A percentile compares a stretch with the other conserved stretches of the same genome.
Conservation (phyloP, 495 filamentous ascomycete genomes). For the Daldinia loculata region DNA sequence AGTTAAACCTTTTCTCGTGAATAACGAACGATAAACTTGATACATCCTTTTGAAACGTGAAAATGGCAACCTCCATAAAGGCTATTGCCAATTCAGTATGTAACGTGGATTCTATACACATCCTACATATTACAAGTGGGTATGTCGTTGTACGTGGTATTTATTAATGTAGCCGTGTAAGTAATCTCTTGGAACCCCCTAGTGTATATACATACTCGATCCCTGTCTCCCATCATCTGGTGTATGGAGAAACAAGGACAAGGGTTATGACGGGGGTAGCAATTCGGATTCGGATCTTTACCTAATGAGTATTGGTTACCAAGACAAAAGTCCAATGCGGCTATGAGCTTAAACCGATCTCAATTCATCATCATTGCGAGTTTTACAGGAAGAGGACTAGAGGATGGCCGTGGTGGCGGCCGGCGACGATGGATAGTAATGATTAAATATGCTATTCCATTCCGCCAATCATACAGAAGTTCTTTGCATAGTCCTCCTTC, state of each 20-base stretch:
- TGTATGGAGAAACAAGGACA: constrained; percentile 1
- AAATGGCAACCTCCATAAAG: background rate
- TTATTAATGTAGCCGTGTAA: background rate
- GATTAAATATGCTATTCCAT: background rate
- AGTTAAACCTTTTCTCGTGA: background rate
- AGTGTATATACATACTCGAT: background rate
- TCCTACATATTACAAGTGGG: background rate
- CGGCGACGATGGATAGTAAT: background rate
- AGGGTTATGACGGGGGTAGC: constrained; percentile 7
- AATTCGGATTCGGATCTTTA: constrained; percentile 1
- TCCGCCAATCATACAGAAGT: background rate
- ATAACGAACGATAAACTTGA: background rate
- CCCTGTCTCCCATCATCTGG: constrained; percentile 3
- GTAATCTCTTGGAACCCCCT: background rate
- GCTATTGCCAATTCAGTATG: background rate
- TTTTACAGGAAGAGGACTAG: background rate
- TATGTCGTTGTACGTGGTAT: background rate
- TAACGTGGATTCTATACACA: background rate
- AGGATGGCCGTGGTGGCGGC: background rate
- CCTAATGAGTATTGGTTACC: constrained; percentile 21
- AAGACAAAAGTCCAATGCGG: constrained; percentile 16
- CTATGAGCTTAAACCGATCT: constrained; percentile 41
- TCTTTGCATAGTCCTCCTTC: background rate
- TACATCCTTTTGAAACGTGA: background rate
- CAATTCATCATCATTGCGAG: constrained; percentile 9